Conservation (phyloP, 108 stramenopile species). For the Aureococcus anophagefferens region DNA sequence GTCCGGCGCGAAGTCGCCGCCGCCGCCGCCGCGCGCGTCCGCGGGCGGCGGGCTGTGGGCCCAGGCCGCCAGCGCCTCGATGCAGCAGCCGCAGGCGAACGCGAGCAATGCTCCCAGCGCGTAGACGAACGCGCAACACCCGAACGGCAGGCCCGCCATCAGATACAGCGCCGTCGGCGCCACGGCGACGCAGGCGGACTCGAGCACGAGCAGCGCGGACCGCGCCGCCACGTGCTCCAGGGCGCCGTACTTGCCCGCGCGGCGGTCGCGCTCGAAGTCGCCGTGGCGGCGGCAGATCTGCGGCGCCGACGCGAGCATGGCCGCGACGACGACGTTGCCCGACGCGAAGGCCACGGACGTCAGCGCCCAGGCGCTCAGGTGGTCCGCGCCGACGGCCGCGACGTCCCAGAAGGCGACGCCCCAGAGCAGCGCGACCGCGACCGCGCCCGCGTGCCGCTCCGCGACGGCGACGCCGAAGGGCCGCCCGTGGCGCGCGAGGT, state of each 20-base stretch:
- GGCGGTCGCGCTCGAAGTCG: background rate
- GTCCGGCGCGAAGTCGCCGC: no score
- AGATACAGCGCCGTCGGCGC: background rate
- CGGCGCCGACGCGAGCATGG: background rate
- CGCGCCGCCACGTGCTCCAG: background rate
- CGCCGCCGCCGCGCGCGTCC: no score
- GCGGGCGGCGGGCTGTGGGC: background rate
- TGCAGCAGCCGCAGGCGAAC: background rate
- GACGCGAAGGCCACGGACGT: background rate
- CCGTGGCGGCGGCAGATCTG: background rate
- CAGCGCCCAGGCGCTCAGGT: background rate
- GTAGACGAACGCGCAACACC: background rate
- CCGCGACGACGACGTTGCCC: background rate
- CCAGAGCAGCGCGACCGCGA: background rate
- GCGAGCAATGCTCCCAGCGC: background rate
- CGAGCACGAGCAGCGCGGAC: background rate
- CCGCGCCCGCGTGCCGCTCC: background rate
- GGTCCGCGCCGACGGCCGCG: background rate
- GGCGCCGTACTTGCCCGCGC: background rate
- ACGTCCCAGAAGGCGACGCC: background rate
- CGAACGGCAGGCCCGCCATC: background rate
- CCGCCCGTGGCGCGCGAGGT: background rate
- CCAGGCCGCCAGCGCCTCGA: background rate
- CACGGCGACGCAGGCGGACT: background rate
- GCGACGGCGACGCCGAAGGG: background rate